Base-by-base conservation (phyloP, 352 stramenopile genomes). In the Phytophthora pini region DNA sequence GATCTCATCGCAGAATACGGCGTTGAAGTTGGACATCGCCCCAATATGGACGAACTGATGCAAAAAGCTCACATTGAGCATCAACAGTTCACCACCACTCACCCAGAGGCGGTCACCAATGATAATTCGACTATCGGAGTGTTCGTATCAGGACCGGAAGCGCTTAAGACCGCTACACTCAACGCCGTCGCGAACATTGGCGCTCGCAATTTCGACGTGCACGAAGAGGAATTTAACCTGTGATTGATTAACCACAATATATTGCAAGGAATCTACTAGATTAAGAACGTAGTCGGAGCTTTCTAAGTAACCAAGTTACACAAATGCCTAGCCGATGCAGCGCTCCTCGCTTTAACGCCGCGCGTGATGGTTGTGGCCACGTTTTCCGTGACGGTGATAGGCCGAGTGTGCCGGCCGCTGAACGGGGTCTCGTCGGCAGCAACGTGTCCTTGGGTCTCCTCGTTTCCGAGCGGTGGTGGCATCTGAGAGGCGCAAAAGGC, bases 131-230 rank as follows among this genome's bases (percentile, higher is more conserved):
- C 38, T 7, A 56, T 80, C 3, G 71, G 68, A 15, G 59, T 82
- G 24, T 82, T 82, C 52, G 65, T 82, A 46, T 80, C 71, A 1
- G 71, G 71, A 11, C 68, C 74, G 0, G 50, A 50, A 11, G 49
- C 60, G 5, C 68, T 82, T 10, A 82, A 82, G 45, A 17, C 26
- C 24, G 20, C 44, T 6, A 63, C 58, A 2, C 57, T 59, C 27
- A 49, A 40, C 12, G 64, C 64, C 29, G 60, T 68, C 15, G 52
- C 51, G 15, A 45, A 32, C 12, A 46, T 72, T 11, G 63, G 63
- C 2, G 12, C 49, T 4, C 8, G 17, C 48, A 10, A 63, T 26
- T 72, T 72, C 27, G 64, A 72, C 51, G 51, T 68, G 3, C 64
- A 72, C 24, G 64, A 72, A 24, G 51, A 72, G 34, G 57, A 72